Conservation (phyloP, 2,329 filamentous ascomycete species). For the Paramyrothecium sp. region DNA sequence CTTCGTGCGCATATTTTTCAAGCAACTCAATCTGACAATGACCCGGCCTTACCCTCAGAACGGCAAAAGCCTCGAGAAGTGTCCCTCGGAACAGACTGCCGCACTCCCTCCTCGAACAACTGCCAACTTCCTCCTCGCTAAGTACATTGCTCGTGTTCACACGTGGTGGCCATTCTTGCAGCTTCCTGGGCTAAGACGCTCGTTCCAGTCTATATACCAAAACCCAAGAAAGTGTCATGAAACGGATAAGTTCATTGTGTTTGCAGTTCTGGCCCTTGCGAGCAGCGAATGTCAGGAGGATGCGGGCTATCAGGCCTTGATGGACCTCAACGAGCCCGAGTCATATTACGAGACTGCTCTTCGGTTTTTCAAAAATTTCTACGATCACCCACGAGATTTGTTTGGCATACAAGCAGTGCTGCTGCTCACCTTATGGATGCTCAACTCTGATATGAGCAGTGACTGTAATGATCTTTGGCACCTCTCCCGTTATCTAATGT, state of each 20-base stretch:
- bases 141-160: constrained; percentile 20
- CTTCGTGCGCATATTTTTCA: constrained; percentile 22
- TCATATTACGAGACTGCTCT: constrained; percentile 19
- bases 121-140: constrained; percentile 11
- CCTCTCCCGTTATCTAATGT: constrained; percentile 21
- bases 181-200: constrained; percentile 12
- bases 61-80: constrained; percentile 1
- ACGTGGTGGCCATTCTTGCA: constrained; percentile 22
- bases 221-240: constrained; percentile 9
- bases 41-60: background rate
- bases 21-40: constrained; percentile 13
- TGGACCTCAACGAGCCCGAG: constrained; percentile 17
- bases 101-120: constrained; percentile 15
- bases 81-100: constrained; percentile 7
- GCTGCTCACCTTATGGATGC: constrained; percentile 20
- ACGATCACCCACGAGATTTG: constrained; percentile 15
- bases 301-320: constrained; percentile 11
- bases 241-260: constrained; percentile 14
- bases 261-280: constrained; percentile 15
- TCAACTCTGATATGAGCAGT: constrained; percentile 14
- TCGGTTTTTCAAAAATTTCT: constrained; percentile 14
- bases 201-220: constrained; percentile 11
- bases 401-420: constrained; percentile 16
- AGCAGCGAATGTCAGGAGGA: constrained; percentile 8
- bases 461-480: constrained; percentile 23